phyloP scores from a whole-genome alignment of 75 land plant species.

The Selaginella tamariscina region DNA sequence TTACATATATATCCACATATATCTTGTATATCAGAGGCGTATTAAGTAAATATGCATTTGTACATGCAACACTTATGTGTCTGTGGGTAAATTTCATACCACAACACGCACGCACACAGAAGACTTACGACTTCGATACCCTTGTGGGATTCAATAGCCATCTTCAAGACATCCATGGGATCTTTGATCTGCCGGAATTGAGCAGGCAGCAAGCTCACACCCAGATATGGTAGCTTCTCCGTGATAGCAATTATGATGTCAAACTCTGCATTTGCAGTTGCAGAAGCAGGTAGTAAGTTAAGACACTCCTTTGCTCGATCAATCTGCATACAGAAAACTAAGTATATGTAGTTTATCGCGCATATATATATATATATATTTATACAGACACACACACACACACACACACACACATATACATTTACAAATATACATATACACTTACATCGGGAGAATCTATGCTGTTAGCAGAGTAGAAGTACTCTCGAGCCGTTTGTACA shows the following conservation, averaged over 20 bases:
- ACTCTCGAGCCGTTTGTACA: slow-evolving; percentile 81
- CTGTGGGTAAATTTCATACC: too few relatives aligned
- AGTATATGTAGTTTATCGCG: too few relatives aligned
- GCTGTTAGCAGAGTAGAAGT: slow-evolving; percentile 85
- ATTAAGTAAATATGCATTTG: slow-evolving; percentile 61
- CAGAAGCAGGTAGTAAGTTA: slow-evolving; percentile 58
- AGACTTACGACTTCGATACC: too few relatives aligned
- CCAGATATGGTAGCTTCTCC: slow-evolving; percentile 65
- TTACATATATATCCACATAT: too few relatives aligned
- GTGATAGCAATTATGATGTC: slow-evolving; percentile 83
- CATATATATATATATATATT: too few relatives aligned
- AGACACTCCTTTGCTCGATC: slow-evolving; percentile 88
- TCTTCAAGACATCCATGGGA: slow-evolving; percentile 79
- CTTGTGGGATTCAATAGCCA: slow-evolving; percentile 26
- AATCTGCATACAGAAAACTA: slow-evolving; percentile 39
- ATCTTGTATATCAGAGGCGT: too few relatives aligned
- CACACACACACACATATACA: slow-evolving; percentile 36
- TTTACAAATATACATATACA: background rate
- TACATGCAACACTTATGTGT: too few relatives aligned
- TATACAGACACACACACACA: background rate
- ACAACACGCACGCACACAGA: too few relatives aligned
- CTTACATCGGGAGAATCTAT: slow-evolving; percentile 65
- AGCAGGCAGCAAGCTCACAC: slow-evolving; percentile 79
- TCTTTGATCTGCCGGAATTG: slow-evolving; percentile 78
- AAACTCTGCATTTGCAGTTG: slow-evolving; percentile 51